Conservation (phyloP, 352 stramenopile genomes). For the Phytophthora pseudosyringae region DNA sequence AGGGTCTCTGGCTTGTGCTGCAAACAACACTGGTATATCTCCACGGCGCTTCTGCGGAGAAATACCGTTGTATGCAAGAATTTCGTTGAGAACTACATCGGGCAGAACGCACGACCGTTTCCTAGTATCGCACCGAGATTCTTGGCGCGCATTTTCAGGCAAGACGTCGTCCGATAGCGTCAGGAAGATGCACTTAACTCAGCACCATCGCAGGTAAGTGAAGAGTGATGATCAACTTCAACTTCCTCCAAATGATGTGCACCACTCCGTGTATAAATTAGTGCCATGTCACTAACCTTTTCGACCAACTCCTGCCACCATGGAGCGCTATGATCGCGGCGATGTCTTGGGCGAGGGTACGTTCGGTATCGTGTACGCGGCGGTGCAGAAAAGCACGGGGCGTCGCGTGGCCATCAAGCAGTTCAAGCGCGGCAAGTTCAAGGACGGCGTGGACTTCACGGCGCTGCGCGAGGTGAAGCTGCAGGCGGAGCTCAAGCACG, state of each 20-base stretch:
- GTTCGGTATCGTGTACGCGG: constrained; percentile 88
- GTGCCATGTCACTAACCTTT: constrained; percentile 15
- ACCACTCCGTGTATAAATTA: neutral
- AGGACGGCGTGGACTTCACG: constrained; percentile 90
- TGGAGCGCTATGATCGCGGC: constrained; percentile 85
- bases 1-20: too few relatives aligned
- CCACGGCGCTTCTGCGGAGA: too few relatives aligned
- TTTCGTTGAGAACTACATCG: too few relatives aligned
- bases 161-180: too few relatives aligned
- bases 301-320: constrained; percentile 26
- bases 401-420: constrained; percentile 85
- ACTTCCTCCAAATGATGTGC: constrained; percentile 14
- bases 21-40: too few relatives aligned
- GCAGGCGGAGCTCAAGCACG: constrained; percentile 86
- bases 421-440: constrained; percentile 91
- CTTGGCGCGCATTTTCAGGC: too few relatives aligned
- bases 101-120: neutral
- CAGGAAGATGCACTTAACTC: too few relatives aligned
- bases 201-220: too few relatives aligned
- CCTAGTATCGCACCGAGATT: too few relatives aligned
- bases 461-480: constrained; percentile 91
- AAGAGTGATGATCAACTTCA: constrained; percentile 29
- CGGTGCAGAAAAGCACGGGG: constrained; percentile 77
- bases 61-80: too few relatives aligned
- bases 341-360: constrained; percentile 86